A percentile compares a stretch with the other conserved stretches of the same genome.
These are phyloP conservation scores for Pugionium dolabratum DNA, from an alignment of 345 rosid genomes.

Conservation along the genomic window DNA sequence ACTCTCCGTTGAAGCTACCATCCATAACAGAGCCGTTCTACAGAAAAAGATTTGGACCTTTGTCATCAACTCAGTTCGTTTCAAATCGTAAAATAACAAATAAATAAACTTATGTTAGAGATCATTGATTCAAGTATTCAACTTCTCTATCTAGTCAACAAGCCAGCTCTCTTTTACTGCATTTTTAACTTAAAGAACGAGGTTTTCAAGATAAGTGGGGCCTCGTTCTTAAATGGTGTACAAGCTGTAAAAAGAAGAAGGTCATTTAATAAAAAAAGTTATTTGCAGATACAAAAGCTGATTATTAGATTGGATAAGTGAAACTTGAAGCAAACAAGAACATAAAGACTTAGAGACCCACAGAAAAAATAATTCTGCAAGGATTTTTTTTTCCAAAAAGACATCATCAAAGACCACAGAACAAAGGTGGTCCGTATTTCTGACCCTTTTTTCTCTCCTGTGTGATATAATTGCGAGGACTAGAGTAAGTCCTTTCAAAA, in stretches of 20 bases:
- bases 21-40: conserved; percentile 66
- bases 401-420: conserved; percentile 31
- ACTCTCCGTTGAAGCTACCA: conserved; percentile 52
- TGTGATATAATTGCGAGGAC: conserved; percentile 35
- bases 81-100: not conserved
- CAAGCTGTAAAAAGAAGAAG: conserved; percentile 22
- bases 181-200: conserved; percentile 5
- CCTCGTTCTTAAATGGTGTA: conserved; percentile 23
- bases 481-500: conserved; percentile 32
- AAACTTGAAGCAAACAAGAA: conserved; percentile 39
- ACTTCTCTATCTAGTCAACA: not conserved
- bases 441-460: conserved; percentile 22
- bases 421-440: conserved; percentile 41
- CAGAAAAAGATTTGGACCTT: conserved; percentile 25
- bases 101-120: conserved; percentile 1
- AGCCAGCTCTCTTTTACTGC: conserved; percentile 11
- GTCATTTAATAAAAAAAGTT: conserved; percentile 32
- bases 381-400: conserved; percentile 3
- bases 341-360: conserved; percentile 26
- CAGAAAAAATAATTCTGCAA: conserved; percentile 31
- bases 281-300: conserved; percentile 27
- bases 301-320: conserved; percentile 35
- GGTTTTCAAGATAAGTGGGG: conserved; percentile 22
- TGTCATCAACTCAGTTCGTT: not conserved
- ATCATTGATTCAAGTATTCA: not conserved